Conservation (phyloP, 2,329 filamentous ascomycete genomes). For the Ophiostoma novo-ulmi region DNA sequence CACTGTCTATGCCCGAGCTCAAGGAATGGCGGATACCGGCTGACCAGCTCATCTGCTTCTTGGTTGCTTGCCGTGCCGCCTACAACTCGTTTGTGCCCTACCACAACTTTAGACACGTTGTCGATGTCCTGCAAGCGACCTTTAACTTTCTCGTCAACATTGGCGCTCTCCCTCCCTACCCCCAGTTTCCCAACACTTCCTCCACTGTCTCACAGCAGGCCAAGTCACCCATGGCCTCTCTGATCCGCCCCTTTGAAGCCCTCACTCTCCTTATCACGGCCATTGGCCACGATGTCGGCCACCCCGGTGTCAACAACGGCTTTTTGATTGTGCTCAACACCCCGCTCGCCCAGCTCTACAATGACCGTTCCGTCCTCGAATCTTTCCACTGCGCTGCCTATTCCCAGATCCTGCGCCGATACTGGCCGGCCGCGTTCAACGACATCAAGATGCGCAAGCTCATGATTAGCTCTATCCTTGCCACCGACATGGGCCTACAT, state of each 20-base stretch:
- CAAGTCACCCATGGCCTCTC: conserved; percentile 62
- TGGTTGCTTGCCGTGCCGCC: conserved; percentile 83
- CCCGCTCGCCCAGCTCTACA: conserved; percentile 90
- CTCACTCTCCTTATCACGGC: conserved; percentile 86
- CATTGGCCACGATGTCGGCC: conserved; percentile 96
- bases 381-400: conserved; percentile 97
- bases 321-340: conserved; percentile 90
- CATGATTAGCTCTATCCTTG: conserved; percentile 96
- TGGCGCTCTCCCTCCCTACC: conserved; percentile 67
- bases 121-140: conserved; percentile 89
- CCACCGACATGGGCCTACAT: conserved; percentile 95
- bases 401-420: conserved; percentile 85
- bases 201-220: conserved; percentile 67
- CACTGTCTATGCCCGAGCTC: conserved; percentile 73
- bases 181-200: conserved; percentile 28
- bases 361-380: conserved; percentile 92
- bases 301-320: conserved; percentile 96
- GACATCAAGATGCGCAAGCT: conserved; percentile 75
- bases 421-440: conserved; percentile 82
- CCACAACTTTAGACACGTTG: conserved; percentile 96
- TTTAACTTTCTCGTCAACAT: conserved; percentile 85
- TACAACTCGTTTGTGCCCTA: conserved; percentile 97
- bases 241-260: conserved; percentile 82
- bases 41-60: conserved; percentile 79
- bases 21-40: conserved; percentile 73